Evolutionary conservation across 1,139 yeast species (phyloP), one percentile per base, ranked within the genome.

Genomic region (Entelexis sorbosivorans): DNA sequence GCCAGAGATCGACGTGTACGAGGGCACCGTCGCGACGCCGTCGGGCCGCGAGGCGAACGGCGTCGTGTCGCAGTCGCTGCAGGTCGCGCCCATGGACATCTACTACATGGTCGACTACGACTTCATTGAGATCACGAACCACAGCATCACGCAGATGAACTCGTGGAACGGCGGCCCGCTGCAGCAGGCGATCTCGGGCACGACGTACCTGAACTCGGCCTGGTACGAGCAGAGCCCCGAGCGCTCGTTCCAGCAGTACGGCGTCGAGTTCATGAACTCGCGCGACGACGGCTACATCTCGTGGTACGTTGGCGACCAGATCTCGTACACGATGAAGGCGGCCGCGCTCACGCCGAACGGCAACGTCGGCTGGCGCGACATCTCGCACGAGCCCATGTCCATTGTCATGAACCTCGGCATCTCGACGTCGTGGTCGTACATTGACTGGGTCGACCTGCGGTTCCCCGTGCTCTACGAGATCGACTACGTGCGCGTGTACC

Each of bases 371-470:
- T 77, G 81, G 78, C 76, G 96, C 63, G 66, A 73, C 52, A 74
- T 87, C 46, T 74, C 91, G 16, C 79, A 82, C 65, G 96, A 87
- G 64, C 95, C 96, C 54, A 84, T 87, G 95, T 73, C 87, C 2
- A 71, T 87, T 34, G 71, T 87, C 56, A 64, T 86, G 71, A 86
- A 86, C 65, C 66, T 86, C 65, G 95, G 93, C 65, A 68, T 86
- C 48, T 85, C 95, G 10, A 78, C 79, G 57, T 77, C 78, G 52
- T 86, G 95, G 95, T 81, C 86, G 1, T 81, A 82, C 63, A 83
- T 86, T 57, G 84, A 83, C 64, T 84, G 94, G 93, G 73, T 76
- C 34, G 71, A 78, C n/a, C 67, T 86, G 44, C 64, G 66, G 38
- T 85, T 86, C 74, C 95, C 95, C 0, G 73, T 75, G 3, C 73